Evolutionary conservation across 371 early-diverging fungal species (phyloP).

Genomic region (Zopfochytrium polystomum): DNA sequence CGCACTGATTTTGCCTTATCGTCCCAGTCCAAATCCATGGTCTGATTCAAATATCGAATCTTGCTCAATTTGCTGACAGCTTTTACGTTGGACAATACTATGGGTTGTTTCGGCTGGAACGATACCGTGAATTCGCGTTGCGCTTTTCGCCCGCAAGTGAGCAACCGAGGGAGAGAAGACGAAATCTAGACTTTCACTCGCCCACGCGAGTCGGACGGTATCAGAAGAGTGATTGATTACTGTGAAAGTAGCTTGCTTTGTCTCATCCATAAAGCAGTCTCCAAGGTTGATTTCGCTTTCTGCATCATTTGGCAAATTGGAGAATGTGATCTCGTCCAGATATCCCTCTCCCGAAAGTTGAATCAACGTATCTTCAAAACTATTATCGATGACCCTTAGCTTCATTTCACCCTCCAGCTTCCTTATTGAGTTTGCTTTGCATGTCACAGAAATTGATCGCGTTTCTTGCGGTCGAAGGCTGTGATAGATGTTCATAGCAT

Average conservation of each 20-base stretch:
- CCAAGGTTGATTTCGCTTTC: conserved; percentile 47
- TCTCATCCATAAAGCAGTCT: conserved; percentile 47
- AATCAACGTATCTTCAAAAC: conserved; percentile 48
- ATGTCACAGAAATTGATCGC: conserved; percentile 38
- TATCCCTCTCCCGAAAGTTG: conserved; percentile 52
- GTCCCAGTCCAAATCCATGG: conserved; percentile 48
- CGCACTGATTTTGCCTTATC: conserved; percentile 38
- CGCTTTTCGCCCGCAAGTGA: conserved; percentile 40
- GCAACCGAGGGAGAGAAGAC: conserved; percentile 36
- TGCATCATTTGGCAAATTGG: conserved; percentile 32
- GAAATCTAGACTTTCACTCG: conserved; percentile 32
- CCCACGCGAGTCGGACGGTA: conserved; percentile 34
- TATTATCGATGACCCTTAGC: conserved; percentile 49
- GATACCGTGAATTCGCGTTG: conserved; percentile 41
- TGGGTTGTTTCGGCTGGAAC: conserved; percentile 39
- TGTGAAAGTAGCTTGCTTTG: conserved; percentile 29
- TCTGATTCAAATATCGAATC: conserved; percentile 31
- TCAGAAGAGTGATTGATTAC: conserved; percentile 43
- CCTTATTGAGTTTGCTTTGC: conserved; percentile 34
- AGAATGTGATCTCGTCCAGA: conserved; percentile 49
- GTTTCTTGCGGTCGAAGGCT: conserved; percentile 41
- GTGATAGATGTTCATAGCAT: conserved; percentile 26
- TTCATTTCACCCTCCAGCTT: conserved; percentile 47
- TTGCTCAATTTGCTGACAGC: conserved; percentile 30
- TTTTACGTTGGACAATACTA: conserved; percentile 25